A percentile compares a stretch with the other conserved stretches of the same genome.
Evolutionary conservation across 192 early-diverging fungal genomes (phyloP).

Genomic region (Backusella westeae): DNA sequence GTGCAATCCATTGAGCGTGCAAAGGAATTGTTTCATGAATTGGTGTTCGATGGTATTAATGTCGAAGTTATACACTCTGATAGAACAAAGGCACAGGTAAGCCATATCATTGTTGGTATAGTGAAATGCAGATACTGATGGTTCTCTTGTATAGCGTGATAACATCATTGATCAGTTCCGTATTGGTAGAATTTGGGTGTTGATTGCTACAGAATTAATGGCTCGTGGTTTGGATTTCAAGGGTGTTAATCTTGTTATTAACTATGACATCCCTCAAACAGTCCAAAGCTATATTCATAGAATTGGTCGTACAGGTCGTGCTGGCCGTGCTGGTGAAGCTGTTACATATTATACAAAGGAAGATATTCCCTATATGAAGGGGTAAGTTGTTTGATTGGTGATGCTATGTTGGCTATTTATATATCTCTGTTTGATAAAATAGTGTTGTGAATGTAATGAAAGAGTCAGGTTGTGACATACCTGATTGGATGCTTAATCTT

Average conservation of each 20-base stretch:
- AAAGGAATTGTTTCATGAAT: slow-evolving; percentile 93
- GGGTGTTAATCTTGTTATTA: slow-evolving; percentile 95
- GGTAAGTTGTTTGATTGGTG: slow-evolving; percentile 27
- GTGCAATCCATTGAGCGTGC: slow-evolving; percentile 98
- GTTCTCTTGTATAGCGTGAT: slow-evolving; percentile 64
- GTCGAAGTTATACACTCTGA: slow-evolving; percentile 99
- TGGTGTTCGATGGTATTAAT: slow-evolving; percentile 96
- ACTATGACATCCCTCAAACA: slow-evolving; percentile 97
- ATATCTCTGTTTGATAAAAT: neutral
- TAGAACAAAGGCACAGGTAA: slow-evolving; percentile 84
- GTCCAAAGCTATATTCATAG: slow-evolving; percentile 94
- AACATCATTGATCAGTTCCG: slow-evolving; percentile 87
- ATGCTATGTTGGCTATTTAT: neutral
- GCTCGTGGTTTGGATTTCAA: slow-evolving; percentile 99
- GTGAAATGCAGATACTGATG: neutral
- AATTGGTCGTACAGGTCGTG: slow-evolving; percentile 97
- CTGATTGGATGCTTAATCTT: slow-evolving; percentile 96
- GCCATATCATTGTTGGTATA: neutral
- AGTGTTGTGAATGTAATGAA: slow-evolving; percentile 97
- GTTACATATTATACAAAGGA: slow-evolving; percentile 96
- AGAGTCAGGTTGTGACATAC: slow-evolving; percentile 91
- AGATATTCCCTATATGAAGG: slow-evolving; percentile 85
- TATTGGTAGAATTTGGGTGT: slow-evolving; percentile 87
- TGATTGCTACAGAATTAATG: slow-evolving; percentile 97
- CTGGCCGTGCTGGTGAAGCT: slow-evolving; percentile 85